phyloP scores from a whole-genome alignment of 139 green algal species.

The Trebouxia sp. region DNA sequence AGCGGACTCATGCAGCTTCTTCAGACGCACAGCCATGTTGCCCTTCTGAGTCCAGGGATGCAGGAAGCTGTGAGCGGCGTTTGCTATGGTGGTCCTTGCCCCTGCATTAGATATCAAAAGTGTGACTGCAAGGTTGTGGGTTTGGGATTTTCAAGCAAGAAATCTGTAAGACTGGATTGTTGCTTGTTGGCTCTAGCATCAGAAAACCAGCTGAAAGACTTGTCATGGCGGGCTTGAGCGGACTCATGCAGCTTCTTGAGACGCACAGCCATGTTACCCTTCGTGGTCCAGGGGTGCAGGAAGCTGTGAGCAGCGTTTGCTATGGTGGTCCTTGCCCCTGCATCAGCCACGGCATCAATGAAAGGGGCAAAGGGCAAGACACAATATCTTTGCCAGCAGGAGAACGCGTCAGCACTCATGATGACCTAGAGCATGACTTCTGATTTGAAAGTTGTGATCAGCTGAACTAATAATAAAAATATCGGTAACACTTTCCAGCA shows the following conservation, averaged over 20 bases:
- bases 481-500: too few relatives aligned
- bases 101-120: neutral
- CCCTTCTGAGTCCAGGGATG: slow-evolving; percentile 8
- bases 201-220: neutral
- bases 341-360: too few relatives aligned
- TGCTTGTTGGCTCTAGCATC: neutral
- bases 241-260: slow-evolving; percentile 5
- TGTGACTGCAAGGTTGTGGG: too few relatives aligned
- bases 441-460: too few relatives aligned
- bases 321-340: neutral
- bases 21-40: slow-evolving; percentile 14
- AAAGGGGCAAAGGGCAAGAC: too few relatives aligned
- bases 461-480: too few relatives aligned
- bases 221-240: neutral
- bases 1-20: slow-evolving; percentile 21
- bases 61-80: slow-evolving; percentile 11
- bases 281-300: neutral
- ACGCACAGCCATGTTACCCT: slow-evolving; percentile 14
- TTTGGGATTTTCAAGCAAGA: too few relatives aligned
- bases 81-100: neutral
- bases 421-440: too few relatives aligned
- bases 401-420: too few relatives aligned
- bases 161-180: neutral
- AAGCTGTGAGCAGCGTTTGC: neutral
- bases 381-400: too few relatives aligned